Evolutionary conservation across 768 basidiomycete genomes (phyloP).

Genomic region (Amanita polypyramis): DNA sequence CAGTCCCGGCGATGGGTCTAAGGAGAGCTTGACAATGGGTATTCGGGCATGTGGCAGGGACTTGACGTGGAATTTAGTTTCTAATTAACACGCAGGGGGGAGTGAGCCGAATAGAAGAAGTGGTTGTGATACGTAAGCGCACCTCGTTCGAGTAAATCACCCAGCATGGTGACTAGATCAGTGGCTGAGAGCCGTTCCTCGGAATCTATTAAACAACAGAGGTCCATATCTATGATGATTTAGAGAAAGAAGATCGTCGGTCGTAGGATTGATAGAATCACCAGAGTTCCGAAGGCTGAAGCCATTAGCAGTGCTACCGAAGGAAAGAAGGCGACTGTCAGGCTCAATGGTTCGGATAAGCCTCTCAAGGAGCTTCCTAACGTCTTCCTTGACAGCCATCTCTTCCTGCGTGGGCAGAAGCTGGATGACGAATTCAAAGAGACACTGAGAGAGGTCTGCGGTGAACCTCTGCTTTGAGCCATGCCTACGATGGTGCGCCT

Average conservation of each 20-base stretch:
- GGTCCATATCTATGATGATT: conserved; percentile 77
- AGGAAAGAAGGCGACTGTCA: conserved; percentile 80
- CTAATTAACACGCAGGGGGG: conserved; percentile 39
- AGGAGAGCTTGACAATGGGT: conserved; percentile 94
- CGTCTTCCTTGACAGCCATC: conserved; percentile 91
- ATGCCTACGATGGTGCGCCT: conserved; percentile 20
- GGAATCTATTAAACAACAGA: conserved; percentile 93
- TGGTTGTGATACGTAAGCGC: conserved; percentile 15
- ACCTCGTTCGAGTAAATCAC: conserved; percentile 91
- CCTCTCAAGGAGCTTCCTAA: conserved; percentile 87
- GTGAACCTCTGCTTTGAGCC: conserved; percentile 55
- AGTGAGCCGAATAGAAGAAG: conserved; percentile 9
- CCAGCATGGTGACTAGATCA: conserved; percentile 90
- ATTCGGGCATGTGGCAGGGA: conserved; percentile 93
- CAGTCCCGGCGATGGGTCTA: conserved; percentile 75
- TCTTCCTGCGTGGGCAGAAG: conserved; percentile 85
- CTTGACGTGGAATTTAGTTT: conserved; percentile 95
- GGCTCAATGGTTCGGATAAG: conserved; percentile 95
- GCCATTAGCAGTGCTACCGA: conserved; percentile 95
- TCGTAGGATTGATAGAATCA: conserved; percentile 18
- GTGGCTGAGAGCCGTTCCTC: conserved; percentile 68
- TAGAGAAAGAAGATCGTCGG: conserved; percentile 2
- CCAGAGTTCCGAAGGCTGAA: conserved; percentile 96
- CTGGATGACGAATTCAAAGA: conserved; percentile 91
- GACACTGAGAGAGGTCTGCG: conserved; percentile 76